These are phyloP conservation scores for Tylopilus sp. DNA, from an alignment of 768 basidiomycete species.

Conservation along the genomic window DNA sequence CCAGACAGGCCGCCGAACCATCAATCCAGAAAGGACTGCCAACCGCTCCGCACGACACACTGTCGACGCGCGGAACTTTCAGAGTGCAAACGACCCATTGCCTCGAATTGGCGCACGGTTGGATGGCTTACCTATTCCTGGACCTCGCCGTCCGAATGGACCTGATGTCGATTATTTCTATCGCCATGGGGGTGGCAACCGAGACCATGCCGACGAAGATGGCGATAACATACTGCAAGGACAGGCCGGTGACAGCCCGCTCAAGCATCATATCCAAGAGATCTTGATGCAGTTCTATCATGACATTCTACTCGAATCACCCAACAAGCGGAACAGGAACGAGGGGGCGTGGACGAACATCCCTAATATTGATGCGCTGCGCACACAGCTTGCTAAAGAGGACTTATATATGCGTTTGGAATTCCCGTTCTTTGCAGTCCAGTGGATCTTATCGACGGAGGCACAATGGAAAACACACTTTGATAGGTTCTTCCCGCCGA, in stretches of 20 bases:
- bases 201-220: not conserved
- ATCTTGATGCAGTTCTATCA: not conserved
- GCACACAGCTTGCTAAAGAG: not conserved
- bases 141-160: not conserved
- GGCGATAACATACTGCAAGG: not conserved
- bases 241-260: not conserved
- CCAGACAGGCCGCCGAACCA: not conserved
- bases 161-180: constrained; percentile 3
- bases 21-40: not conserved
- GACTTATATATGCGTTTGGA: not conserved
- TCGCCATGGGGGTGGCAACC: constrained; percentile 1
- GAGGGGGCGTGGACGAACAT: not conserved
- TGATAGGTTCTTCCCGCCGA: not conserved
- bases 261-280: not conserved
- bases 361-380: not conserved
- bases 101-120: not conserved
- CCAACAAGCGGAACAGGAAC: not conserved
- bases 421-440: not conserved
- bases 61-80: not conserved
- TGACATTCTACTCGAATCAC: not conserved
- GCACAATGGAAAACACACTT: not conserved
- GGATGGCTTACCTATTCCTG: not conserved
- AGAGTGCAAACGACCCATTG: not conserved
- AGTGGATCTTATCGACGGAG: not conserved
- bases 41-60: not conserved